A percentile compares a stretch with the other conserved stretches of the same genome.
These are phyloP conservation scores for Sicyos baderoa DNA, from an alignment of 306 rosid species.

Conservation along the genomic window DNA sequence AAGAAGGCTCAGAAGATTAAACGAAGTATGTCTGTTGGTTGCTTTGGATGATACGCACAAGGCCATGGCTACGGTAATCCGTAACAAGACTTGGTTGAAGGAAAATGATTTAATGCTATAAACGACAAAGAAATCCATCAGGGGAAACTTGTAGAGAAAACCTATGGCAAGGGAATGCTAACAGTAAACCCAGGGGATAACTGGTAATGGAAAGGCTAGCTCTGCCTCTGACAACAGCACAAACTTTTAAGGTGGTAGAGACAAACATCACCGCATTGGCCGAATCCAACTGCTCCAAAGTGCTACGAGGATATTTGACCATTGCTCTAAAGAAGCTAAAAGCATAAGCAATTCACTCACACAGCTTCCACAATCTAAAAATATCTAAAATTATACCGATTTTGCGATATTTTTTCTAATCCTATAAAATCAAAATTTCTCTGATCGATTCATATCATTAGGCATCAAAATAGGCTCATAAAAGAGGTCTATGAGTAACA, in stretches of 20 bases:
- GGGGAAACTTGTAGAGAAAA: not conserved
- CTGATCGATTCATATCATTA: not conserved
- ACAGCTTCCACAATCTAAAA: not conserved
- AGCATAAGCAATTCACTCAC: not conserved
- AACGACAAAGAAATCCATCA: not conserved
- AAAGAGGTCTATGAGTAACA: constrained; percentile 22
- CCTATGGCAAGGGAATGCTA: not conserved
- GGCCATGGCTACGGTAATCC: not conserved
- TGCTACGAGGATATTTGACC: not conserved
- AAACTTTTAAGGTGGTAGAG: not conserved
- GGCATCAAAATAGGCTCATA: not conserved
- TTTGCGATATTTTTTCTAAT: not conserved
- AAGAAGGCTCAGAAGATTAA: not conserved
- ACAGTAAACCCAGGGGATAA: not conserved
- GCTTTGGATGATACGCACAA: not conserved
- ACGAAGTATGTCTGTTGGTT: not conserved
- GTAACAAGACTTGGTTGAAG: not conserved
- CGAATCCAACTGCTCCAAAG: not conserved
- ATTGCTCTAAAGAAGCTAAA: not conserved
- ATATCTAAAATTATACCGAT: not conserved
- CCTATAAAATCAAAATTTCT: not conserved
- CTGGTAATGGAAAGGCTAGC: not conserved
- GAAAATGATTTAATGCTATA: not conserved
- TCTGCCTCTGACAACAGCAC: not conserved
- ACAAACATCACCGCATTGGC: not conserved